Evolutionary conservation across 2,329 filamentous ascomycete genomes (phyloP), one percentile per base, ranked within the genome.

Genomic region (Hymenoscyphus occultus): DNA sequence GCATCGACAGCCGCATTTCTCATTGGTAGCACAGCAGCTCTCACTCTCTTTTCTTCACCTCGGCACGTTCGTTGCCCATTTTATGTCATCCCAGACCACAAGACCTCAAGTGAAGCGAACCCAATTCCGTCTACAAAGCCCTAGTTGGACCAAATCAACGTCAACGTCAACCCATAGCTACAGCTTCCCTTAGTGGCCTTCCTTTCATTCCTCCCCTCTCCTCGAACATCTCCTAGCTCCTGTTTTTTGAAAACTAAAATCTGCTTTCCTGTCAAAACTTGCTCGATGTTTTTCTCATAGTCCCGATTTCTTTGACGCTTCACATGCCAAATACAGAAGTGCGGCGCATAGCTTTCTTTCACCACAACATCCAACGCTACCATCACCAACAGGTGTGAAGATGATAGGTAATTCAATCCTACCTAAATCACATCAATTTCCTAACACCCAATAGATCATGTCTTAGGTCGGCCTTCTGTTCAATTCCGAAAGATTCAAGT

Each of bases 401-500:
- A 73, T 73, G 71, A 73, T 73, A 71, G 71, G 71, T 71, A 70
- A 59, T 65, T 28, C 40, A n/a, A n/a, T 48, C 32, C 40, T 28
- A 13, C 19, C 19, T 14, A 4, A 14, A 12, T 39, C 12, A 16
- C n/a, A 61, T 40, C 22, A 31, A 12, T 39, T 32, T 62, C 16
- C 59, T 63, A 48, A 66, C 48, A 22, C 7, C n/a, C 22, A n/a
- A 19, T 59, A 87, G 94, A 98, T 78, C 94, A 98, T 82, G 90
- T 97, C 64, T 83, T 98, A 59, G 94, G 94, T 68, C 88, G 92
- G 69, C 94, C 94, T 40, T 97, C 93, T 67, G 88, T 91, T 74
- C 91, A 94, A 80, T 97, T 96, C 74, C 88, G 94, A 69, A 92
- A 96, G 74, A 89, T 96, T 60, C 94, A 98, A 78, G 93, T 99